Conservation (phyloP, 768 basidiomycete species). For the Lactifluus volemus region DNA sequence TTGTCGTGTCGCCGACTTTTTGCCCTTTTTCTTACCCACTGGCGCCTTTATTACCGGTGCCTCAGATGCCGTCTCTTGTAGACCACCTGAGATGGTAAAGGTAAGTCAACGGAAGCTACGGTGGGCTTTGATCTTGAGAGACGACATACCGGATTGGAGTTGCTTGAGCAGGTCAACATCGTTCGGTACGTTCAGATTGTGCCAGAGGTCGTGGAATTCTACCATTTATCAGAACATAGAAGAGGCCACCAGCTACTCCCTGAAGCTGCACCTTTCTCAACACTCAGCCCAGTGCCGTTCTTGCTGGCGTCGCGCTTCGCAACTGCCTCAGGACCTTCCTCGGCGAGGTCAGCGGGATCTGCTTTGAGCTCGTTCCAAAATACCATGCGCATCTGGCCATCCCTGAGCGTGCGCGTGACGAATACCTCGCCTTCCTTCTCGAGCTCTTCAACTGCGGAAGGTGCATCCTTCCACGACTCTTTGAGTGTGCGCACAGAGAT, state of each 20-base stretch:
- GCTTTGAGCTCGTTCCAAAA: slow-evolving; percentile 89
- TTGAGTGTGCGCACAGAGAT: slow-evolving; percentile 77
- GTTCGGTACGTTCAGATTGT: slow-evolving; percentile 72
- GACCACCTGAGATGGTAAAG: slow-evolving; percentile 45
- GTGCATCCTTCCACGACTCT: slow-evolving; percentile 88
- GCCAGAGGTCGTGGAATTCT: slow-evolving; percentile 91
- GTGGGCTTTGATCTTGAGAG: not conserved
- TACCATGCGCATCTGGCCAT: slow-evolving; percentile 75
- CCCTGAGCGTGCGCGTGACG: slow-evolving; percentile 78
- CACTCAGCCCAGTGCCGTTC: slow-evolving; percentile 56
- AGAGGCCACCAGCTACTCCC: not conserved
- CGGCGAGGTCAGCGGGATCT: slow-evolving; percentile 23
- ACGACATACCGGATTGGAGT: slow-evolving; percentile 54
- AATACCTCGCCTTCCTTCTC: slow-evolving; percentile 83
- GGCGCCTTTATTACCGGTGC: slow-evolving; percentile 45
- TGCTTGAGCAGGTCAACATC: slow-evolving; percentile 76
- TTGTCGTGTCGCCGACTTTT: slow-evolving; percentile 62
- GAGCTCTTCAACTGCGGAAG: slow-evolving; percentile 77
- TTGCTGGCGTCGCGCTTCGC: slow-evolving; percentile 29
- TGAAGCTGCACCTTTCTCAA: slow-evolving; percentile 63
- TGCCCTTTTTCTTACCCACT: slow-evolving; percentile 65
- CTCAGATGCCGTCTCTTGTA: slow-evolving; percentile 71
- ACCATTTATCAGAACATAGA: slow-evolving; percentile 5
- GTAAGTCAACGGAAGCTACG: not conserved
- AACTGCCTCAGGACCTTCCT: slow-evolving; percentile 12